A percentile compares a stretch with the other conserved stretches of the same genome.
These are phyloP conservation scores for Blastobotrys petasosporus DNA, from an alignment of 1,139 yeast genomes.

Conservation along the genomic window DNA sequence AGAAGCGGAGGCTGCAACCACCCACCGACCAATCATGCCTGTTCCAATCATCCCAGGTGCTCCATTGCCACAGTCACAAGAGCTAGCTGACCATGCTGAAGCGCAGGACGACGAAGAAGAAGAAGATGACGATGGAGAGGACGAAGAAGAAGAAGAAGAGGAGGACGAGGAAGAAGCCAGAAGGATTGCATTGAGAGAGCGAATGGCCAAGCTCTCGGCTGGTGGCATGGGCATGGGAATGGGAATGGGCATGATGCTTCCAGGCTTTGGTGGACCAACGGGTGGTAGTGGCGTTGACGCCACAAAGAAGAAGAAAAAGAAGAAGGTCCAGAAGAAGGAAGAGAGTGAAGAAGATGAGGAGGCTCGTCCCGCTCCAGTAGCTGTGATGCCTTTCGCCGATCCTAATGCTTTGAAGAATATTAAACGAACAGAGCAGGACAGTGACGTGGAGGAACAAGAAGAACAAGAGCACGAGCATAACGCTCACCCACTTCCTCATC, in stretches of 20 bases:
- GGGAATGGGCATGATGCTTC: slow-evolving; percentile 40
- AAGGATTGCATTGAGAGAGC: slow-evolving; percentile 73
- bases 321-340: slow-evolving; percentile 24
- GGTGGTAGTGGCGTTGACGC: slow-evolving; percentile 24
- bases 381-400: slow-evolving; percentile 46
- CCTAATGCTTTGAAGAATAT: slow-evolving; percentile 31
- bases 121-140: slow-evolving; percentile 21
- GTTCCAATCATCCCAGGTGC: neutral
- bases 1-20: neutral
- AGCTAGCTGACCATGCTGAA: neutral
- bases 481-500: slow-evolving; percentile 5
- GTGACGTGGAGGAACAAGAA: slow-evolving; percentile 15
- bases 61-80: neutral
- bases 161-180: slow-evolving; percentile 69
- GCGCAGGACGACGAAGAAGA: slow-evolving; percentile 13
- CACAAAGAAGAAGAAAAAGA: slow-evolving; percentile 27
- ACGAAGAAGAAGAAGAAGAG: slow-evolving; percentile 30
- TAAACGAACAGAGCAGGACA: slow-evolving; percentile 21
- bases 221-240: slow-evolving; percentile 77
- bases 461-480: slow-evolving; percentile 15
- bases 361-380: slow-evolving; percentile 37
- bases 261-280: slow-evolving; percentile 29
- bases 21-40: slow-evolving; percentile 8
- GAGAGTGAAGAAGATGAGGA: slow-evolving; percentile 26
- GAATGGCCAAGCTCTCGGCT: slow-evolving; percentile 86